A percentile compares a stretch with the other conserved stretches of the same genome.
phyloP scores from a whole-genome alignment of 257 asterid genomes.

The Przewalskia tangutica region DNA sequence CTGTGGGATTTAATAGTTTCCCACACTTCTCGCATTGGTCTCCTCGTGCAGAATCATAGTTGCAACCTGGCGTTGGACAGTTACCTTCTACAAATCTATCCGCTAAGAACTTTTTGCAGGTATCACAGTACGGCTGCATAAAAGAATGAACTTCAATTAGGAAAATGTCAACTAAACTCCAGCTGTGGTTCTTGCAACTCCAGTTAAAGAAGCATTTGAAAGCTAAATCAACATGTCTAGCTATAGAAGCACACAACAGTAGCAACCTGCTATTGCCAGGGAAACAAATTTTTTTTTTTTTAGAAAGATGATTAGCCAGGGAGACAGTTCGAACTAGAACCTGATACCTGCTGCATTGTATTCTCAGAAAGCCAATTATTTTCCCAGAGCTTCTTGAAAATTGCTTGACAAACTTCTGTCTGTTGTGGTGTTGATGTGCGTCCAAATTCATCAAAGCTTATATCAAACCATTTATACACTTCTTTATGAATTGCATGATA shows the following conservation, averaged over 20 bases:
- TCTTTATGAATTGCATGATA: slow-evolving; percentile 74
- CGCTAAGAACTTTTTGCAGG: slow-evolving; percentile 69
- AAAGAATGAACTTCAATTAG: neutral
- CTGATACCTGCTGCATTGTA: slow-evolving; percentile 68
- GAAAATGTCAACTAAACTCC: slow-evolving; percentile 1
- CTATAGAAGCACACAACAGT: neutral
- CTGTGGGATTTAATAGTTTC: slow-evolving; percentile 87
- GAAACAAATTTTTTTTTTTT: neutral
- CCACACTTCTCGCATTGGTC: slow-evolving; percentile 91
- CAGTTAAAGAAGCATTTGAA: neutral
- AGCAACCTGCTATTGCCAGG: neutral
- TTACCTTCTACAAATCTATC: slow-evolving; percentile 85
- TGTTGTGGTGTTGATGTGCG: slow-evolving; percentile 89
- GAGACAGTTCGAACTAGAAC: neutral
- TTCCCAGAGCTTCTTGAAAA: slow-evolving; percentile 62
- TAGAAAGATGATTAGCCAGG: neutral
- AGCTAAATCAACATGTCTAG: neutral
- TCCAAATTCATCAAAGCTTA: slow-evolving; percentile 85
- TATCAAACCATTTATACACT: slow-evolving; percentile 76
- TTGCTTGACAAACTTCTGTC: slow-evolving; percentile 77
- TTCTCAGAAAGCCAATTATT: slow-evolving; percentile 73
- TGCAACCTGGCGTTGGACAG: slow-evolving; percentile 78
- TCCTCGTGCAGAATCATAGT: slow-evolving; percentile 84
- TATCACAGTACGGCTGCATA: slow-evolving; percentile 67
- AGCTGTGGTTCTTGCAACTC: neutral